Conservation (phyloP, 768 basidiomycete species). For the Trametes meyenii region DNA sequence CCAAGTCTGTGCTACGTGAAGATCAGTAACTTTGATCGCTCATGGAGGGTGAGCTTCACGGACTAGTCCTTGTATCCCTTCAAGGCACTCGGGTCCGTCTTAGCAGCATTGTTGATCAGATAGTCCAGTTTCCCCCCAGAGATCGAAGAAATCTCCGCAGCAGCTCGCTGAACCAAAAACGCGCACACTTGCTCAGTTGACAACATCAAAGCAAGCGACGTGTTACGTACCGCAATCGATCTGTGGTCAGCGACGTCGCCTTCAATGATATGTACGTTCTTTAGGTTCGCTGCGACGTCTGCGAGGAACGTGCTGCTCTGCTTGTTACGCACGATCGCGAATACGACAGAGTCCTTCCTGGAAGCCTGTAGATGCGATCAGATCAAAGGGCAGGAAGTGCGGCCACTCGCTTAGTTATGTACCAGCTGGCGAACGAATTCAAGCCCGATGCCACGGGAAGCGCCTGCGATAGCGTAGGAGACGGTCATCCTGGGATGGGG, state of each 20-base stretch:
- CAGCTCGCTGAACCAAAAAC: conserved; percentile 18
- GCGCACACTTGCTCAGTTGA: background rate
- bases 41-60: background rate
- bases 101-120: conserved; percentile 41
- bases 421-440: conserved; percentile 1
- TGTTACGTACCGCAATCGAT: conserved; percentile 36
- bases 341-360: background rate
- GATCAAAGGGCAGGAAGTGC: background rate
- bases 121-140: conserved; percentile 37
- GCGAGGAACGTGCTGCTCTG: background rate
- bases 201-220: background rate
- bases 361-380: background rate
- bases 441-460: background rate
- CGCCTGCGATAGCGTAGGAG: background rate
- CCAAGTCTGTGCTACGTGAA: conserved; percentile 1
- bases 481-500: background rate
- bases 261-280: conserved; percentile 39
- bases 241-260: conserved; percentile 39
- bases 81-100: conserved; percentile 4
- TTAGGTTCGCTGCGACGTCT: background rate
- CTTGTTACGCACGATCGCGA: background rate
- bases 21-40: no score
- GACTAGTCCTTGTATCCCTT: background rate
- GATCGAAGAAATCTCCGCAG: conserved; percentile 27
- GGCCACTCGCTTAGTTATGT: no score